Evolutionary conservation across 306 rosid species (phyloP).

Genomic region (Notholithocarpus densiflorus): DNA sequence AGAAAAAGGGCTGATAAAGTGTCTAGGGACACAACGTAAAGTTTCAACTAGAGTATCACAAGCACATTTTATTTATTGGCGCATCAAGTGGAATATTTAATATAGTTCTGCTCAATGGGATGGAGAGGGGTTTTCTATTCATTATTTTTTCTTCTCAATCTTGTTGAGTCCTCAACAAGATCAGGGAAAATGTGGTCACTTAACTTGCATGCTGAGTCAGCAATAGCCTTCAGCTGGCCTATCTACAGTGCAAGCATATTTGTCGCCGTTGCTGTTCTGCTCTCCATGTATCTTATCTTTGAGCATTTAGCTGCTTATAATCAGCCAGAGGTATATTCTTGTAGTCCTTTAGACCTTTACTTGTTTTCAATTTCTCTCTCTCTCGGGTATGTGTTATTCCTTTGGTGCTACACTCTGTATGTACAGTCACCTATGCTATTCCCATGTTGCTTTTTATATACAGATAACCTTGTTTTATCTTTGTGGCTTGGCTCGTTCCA

Average conservation of each 20-base stretch:
- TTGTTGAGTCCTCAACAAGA: conserved; percentile 69
- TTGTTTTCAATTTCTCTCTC: conserved; percentile 8
- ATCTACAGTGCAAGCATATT: conserved; percentile 78
- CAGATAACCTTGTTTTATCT: conserved; percentile 7
- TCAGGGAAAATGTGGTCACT: conserved; percentile 54
- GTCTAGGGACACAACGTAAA: conserved; percentile 13
- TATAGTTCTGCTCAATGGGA: conserved; percentile 50
- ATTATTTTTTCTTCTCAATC: conserved; percentile 42
- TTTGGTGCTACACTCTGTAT: conserved; percentile 5
- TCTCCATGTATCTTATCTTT: conserved; percentile 82
- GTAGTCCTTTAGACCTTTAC: conserved; percentile 11
- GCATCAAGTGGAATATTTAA: conserved; percentile 8
- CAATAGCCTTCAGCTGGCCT: conserved; percentile 69
- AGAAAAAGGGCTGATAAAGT: conserved; percentile 5
- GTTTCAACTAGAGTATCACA: conserved; percentile 2
- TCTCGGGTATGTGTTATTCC: not conserved
- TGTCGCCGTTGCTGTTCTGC: conserved; percentile 71
- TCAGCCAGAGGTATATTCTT: conserved; percentile 82
- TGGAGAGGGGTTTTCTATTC: conserved; percentile 50
- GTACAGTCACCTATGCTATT: not conserved
- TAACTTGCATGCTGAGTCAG: conserved; percentile 44
- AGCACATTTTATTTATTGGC: conserved; percentile 5
- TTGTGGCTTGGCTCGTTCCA: not conserved
- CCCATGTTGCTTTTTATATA: not conserved
- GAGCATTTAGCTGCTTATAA: conserved; percentile 93